Percentiles rank a stretch among this genome's conserved stretches.
Conservation (phyloP, 768 basidiomycete genomes). For the Suillus lakei region DNA sequence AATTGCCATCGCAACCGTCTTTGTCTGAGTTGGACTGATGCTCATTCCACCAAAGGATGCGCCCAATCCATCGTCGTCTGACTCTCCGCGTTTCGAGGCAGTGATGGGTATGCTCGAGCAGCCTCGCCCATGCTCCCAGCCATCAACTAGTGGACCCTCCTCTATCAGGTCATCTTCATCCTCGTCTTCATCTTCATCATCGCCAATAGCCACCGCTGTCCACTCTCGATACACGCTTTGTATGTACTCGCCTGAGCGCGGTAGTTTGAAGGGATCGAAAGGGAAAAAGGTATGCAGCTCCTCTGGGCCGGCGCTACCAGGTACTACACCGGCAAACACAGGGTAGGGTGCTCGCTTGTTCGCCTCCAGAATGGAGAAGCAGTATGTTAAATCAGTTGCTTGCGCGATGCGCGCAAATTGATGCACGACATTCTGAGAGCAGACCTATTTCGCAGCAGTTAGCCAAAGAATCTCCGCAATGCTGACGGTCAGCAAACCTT, state of each 20-base stretch:
- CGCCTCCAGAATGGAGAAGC: slow-evolving; percentile 89
- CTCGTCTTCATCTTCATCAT: slow-evolving; percentile 74
- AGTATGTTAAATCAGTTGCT: slow-evolving; percentile 90
- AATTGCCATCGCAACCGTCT: slow-evolving; percentile 16
- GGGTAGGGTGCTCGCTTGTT: slow-evolving; percentile 73
- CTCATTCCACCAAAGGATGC: slow-evolving; percentile 81
- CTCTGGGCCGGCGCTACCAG: slow-evolving; percentile 44
- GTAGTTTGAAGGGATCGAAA: slow-evolving; percentile 95
- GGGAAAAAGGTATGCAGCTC: slow-evolving; percentile 97
- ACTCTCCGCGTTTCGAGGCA: slow-evolving; percentile 21
- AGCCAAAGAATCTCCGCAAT: neutral
- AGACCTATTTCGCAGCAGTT: slow-evolving; percentile 57
- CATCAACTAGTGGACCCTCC: slow-evolving; percentile 28
- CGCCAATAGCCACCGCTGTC: slow-evolving; percentile 74
- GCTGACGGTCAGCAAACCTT: slow-evolving; percentile 55
- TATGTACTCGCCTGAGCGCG: slow-evolving; percentile 76
- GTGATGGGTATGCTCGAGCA: slow-evolving; percentile 29
- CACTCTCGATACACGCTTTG: slow-evolving; percentile 89
- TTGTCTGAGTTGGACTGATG: slow-evolving; percentile 67
- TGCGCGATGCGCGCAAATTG: slow-evolving; percentile 96
- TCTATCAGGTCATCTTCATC: slow-evolving; percentile 59
- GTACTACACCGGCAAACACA: slow-evolving; percentile 27
- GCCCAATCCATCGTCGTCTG: slow-evolving; percentile 59
- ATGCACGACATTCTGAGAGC: slow-evolving; percentile 86
- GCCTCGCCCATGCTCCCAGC: slow-evolving; percentile 3